Conservation (phyloP, 2,329 filamentous ascomycete species). For the Pseudopithomyces chartarum region DNA sequence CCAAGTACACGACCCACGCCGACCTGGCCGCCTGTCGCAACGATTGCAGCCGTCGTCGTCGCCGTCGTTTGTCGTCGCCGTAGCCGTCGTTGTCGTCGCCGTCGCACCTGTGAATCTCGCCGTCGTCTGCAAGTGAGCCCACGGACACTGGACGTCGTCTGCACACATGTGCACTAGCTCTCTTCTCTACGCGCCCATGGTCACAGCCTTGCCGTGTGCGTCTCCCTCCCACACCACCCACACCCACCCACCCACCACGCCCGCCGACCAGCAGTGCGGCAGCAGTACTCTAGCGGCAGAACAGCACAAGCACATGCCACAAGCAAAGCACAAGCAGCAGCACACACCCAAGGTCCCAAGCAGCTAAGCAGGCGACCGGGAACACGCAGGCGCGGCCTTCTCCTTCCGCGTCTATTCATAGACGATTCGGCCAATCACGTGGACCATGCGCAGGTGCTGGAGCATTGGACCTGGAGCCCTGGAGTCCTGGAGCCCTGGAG, state of each 20-base stretch:
- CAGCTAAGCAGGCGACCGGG: constrained; percentile 11
- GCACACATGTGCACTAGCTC: background rate
- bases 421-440: constrained; percentile 10
- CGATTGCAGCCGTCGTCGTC: background rate
- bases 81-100: background rate
- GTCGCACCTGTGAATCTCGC: too few species aligned
- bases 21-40: background rate
- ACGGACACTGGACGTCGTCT: background rate
- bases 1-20: background rate
- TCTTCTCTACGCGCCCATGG: constrained; percentile 14
- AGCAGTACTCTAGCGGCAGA: background rate
- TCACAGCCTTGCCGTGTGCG: constrained; percentile 12
- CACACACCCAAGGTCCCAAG: too few species aligned
- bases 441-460: constrained; percentile 4
- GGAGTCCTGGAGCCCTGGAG: too few species aligned
- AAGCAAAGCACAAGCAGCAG: background rate
- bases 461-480: too few species aligned
- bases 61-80: background rate
- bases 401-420: constrained; percentile 15
- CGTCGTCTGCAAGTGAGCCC: background rate
- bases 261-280: too few species aligned
- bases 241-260: too few species aligned
- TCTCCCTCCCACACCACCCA: too few species aligned
- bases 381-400: constrained; percentile 14
- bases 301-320: background rate